These are phyloP conservation scores for Wickerhamiella sergipiensis DNA, from an alignment of 805 yeast species.

Conservation along the genomic window DNA sequence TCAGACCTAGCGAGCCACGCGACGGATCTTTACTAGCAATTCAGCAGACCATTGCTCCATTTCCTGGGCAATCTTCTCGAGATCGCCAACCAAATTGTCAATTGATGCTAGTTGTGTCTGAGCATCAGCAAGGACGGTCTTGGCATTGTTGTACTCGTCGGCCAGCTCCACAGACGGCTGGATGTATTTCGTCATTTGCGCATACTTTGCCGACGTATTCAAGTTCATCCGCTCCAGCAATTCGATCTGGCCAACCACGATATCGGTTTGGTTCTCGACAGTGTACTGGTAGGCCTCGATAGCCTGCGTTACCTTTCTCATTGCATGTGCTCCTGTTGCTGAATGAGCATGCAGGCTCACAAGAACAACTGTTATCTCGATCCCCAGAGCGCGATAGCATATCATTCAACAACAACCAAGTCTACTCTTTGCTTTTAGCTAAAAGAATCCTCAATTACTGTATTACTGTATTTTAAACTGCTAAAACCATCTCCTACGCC, in stretches of 20 bases:
- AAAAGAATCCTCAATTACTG: too few species aligned
- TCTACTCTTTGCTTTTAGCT: too few species aligned
- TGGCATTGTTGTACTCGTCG: conserved; percentile 5
- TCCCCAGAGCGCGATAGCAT: too few species aligned
- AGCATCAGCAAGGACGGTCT: neutral
- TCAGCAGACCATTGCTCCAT: conserved; percentile 50
- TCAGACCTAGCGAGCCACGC: neutral
- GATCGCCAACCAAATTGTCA: conserved; percentile 15
- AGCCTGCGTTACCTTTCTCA: neutral
- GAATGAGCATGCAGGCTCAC: neutral
- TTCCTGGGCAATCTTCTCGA: conserved; percentile 39
- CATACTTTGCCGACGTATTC: conserved; percentile 7
- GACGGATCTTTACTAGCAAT: conserved; percentile 31
- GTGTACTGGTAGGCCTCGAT: conserved; percentile 7
- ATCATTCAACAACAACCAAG: too few species aligned
- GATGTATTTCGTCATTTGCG: conserved; percentile 13
- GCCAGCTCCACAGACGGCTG: conserved; percentile 14
- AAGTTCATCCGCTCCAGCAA: conserved; percentile 8
- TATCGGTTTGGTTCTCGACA: conserved; percentile 13
- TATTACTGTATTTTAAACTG: too few species aligned
- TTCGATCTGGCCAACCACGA: conserved; percentile 9
- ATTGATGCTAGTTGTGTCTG: conserved; percentile 12
- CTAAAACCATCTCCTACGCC: too few species aligned
- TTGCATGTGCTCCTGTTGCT: neutral
- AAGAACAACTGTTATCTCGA: too few species aligned